Conservation (phyloP, 768 basidiomycete species). For the Cystobasidium tubakii region DNA sequence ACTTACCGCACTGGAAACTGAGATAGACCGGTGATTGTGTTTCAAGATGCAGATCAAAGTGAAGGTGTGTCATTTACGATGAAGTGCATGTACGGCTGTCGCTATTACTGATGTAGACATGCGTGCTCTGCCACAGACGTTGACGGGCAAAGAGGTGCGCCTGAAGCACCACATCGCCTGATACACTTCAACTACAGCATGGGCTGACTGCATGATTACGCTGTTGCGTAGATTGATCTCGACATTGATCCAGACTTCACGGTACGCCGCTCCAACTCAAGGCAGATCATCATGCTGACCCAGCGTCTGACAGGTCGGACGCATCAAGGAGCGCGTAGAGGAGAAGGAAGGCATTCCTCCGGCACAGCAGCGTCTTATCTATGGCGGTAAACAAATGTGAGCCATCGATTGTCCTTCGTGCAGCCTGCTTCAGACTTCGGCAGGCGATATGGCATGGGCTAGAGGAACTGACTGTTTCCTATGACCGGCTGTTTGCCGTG, state of each 20-base stretch:
- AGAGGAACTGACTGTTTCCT: too few relatives aligned
- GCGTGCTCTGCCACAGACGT: conserved; percentile 58
- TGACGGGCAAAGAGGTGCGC: conserved; percentile 90
- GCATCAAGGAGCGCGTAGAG: conserved; percentile 96
- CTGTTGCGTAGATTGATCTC: conserved; percentile 69
- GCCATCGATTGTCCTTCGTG: neutral
- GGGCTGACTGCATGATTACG: conserved; percentile 8
- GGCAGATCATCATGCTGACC: neutral
- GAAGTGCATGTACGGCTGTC: too few relatives aligned
- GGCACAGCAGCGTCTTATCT: conserved; percentile 89
- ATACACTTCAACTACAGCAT: neutral
- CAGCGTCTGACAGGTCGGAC: conserved; percentile 63
- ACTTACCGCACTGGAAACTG: too few relatives aligned
- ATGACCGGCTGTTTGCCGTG: neutral
- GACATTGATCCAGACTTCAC: conserved; percentile 87
- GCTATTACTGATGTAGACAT: conserved; percentile 15
- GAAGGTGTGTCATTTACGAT: conserved; percentile 57
- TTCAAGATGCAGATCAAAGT: conserved; percentile 75
- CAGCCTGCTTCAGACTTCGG: neutral
- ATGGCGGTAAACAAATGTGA: conserved; percentile 84
- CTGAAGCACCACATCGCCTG: neutral
- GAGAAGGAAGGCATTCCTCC: conserved; percentile 98
- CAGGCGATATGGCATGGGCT: neutral
- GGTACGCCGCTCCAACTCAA: conserved; percentile 52
- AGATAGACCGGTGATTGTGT: neutral